Percentiles rank a stretch among this genome's conserved stretches.
Conservation (phyloP, 352 stramenopile species). For the Globisporangium okanoganense region DNA sequence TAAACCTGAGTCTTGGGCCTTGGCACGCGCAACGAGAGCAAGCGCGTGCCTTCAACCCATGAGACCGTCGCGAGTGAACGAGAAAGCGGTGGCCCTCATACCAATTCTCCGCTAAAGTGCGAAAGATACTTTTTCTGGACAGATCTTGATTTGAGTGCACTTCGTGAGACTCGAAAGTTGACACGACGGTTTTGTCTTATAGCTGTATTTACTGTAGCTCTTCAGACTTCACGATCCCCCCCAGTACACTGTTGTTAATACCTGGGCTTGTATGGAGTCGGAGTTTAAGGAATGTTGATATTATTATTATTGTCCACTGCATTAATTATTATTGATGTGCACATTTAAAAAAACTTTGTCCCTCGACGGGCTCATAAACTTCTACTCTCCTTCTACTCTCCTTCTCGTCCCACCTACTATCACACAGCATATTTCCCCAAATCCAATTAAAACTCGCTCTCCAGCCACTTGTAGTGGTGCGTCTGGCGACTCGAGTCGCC, state of each 20-base stretch:
- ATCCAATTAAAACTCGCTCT: conserved; percentile 17
- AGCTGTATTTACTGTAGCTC: no score
- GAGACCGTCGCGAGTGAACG: not conserved
- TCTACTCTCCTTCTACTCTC: not conserved
- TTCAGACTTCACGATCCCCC: no score
- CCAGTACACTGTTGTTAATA: no score
- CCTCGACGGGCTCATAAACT: conserved; percentile 1
- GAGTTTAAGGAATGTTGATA: no score
- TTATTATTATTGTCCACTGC: no score
- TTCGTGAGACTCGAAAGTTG: no score
- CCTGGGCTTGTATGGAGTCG: no score
- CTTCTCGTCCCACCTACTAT: not conserved
- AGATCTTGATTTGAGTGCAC: not conserved
- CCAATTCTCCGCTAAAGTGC: not conserved
- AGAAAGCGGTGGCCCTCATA: not conserved
- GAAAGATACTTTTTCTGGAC: conserved; percentile 1
- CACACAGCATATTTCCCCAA: not conserved
- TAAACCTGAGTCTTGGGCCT: no score
- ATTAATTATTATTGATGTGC: not conserved
- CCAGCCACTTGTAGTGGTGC: conserved; percentile 9
- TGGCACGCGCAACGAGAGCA: not conserved
- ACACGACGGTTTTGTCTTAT: no score
- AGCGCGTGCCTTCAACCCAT: not conserved
- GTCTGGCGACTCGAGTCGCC: not conserved
- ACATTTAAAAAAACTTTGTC: not conserved